Base-by-base conservation (phyloP, 345 rosid genomes). In the Sisymbrium altissimum region DNA sequence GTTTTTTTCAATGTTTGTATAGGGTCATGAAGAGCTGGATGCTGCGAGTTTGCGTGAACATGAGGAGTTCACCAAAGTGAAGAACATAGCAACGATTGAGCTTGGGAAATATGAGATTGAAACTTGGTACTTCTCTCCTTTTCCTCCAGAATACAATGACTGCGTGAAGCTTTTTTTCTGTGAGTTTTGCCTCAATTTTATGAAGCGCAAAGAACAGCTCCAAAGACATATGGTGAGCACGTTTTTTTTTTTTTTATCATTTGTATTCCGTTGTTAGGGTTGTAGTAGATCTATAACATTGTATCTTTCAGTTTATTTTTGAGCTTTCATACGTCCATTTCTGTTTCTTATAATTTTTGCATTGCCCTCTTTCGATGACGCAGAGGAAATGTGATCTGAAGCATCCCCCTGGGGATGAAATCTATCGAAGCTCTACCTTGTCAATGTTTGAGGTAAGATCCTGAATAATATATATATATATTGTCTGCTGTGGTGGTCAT, bases 11-110 rank as follows among this genome's bases (percentile, higher is more conserved):
- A 36, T 64, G n/a, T 68, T 33, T 81, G 2, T 50, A 3, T 54
- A 91, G 98, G 99, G 99, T 52, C 99, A 96, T 62, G 99, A 96
- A 81, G 99, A 96, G 85, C 94, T 92, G 71, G 99, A 96, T 83
- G 99, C 99, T 65, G 99, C 99, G 52, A 95, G 99, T 75, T 84
- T 95, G 79, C 97, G 98, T 60, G 99, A 96, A 65, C 99, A 96
- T 54, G 99, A 96, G 81, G 99, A 96, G 70, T 96, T 96, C 73
- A 96, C 99, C 8, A 96, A 96, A 83, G 99, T 96, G 53, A 96
- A 96, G 78, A 96, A 96, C 81, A 92, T 96, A 56, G 98, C 97
- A 12, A 92, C 98, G 40, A 89, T 96, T 60, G 99, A 92, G 80
- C 98, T 96, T 74, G 99, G 99, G 77, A 89, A 96, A 76, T 96